Evolutionary conservation across 1,284 basidiomycete genomes (phyloP).

Genomic region (Violaceomyces palustris): DNA sequence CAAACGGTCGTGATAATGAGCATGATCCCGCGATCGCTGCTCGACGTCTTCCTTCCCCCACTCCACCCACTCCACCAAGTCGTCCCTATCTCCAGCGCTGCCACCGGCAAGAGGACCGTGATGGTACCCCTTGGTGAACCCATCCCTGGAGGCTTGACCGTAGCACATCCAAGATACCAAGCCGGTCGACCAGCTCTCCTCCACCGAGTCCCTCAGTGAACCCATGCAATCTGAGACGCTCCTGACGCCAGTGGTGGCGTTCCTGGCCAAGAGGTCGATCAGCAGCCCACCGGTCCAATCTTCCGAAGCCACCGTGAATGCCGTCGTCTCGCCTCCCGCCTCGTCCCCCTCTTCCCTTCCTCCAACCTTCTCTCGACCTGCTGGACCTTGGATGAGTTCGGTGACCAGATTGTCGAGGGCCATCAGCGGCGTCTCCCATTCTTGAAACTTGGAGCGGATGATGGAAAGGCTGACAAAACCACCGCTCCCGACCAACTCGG

Average conservation of each 20-base stretch:
- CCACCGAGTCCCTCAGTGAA: slow-evolving; percentile 17
- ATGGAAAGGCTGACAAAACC: slow-evolving; percentile 31
- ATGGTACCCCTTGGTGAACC: not conserved
- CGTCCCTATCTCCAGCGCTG: too few species aligned
- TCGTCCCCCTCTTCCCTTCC: too few species aligned
- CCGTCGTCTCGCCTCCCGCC: too few species aligned
- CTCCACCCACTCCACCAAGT: not conserved
- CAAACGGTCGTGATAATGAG: slow-evolving; percentile 15
- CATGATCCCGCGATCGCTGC: not conserved
- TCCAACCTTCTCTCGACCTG: not conserved
- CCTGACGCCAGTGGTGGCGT: slow-evolving; percentile 21
- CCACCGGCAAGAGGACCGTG: not conserved
- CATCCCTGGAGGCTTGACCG: slow-evolving; percentile 24
- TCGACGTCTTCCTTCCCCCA: not conserved
- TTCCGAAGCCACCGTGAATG: not conserved
- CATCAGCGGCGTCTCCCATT: slow-evolving; percentile 24
- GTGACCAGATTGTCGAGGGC: slow-evolving; percentile 25
- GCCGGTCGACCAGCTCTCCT: slow-evolving; percentile 31
- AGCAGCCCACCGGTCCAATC: slow-evolving; percentile 34
- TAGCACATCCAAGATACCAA: slow-evolving; percentile 31
- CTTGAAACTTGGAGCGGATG: slow-evolving; percentile 22
- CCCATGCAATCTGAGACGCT: slow-evolving; percentile 18
- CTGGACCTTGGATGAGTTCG: slow-evolving; percentile 10
- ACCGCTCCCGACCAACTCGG: slow-evolving; percentile 12
- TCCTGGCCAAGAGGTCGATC: slow-evolving; percentile 24